Evolutionary conservation across 163 green algal genomes (phyloP), one percentile per base, ranked within the genome.

Genomic region (Volvox carteri): DNA sequence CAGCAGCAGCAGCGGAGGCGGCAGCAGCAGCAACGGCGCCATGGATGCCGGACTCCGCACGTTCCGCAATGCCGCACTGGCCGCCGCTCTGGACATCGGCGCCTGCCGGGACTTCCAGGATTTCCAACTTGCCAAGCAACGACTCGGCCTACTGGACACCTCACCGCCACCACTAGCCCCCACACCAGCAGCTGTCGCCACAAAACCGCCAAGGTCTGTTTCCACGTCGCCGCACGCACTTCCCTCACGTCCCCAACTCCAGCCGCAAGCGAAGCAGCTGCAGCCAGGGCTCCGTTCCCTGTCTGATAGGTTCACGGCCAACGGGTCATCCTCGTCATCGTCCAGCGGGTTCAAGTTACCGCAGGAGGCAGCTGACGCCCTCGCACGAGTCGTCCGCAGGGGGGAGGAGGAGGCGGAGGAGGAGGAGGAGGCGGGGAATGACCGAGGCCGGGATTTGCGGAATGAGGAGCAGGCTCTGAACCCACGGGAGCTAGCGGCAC

Each of bases 121-220:
- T 4, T 87, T 87, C 35, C 81, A 87, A 33, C 33, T 79, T 12
- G 21, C 76, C 44, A 87, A 87, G 48, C 81, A 19, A 11, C 44
- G 67, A 1, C 65, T 87, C 44, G 81, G 81, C 1, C 65, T 87
- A 21, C 5, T 33, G 62, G 80, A 86, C 4, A 28, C 35, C 2
- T 79, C 75, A 33, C 46, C 75, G 48, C 75, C 48, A 7, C 73
- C 73, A 56, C 39, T 78, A 14, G 18, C 21, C 25, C 54, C 54
- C 54, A 33, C 39, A 16, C 19, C 37, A 16, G 9, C 70, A 4
- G 14, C 11, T 8, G 70, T 21, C 37, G 37, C 75, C 23, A 33
- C 75, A n/a, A n/a, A 5, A 37, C 19, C 35, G 12, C 19, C 54
- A 19, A 16, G 0, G 28, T 25, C 73, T n/a, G 33, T 16, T 8